Evolutionary conservation across 441 rosid genomes (phyloP), one percentile per base, ranked within the genome.

Genomic region (Populus tomentosa): DNA sequence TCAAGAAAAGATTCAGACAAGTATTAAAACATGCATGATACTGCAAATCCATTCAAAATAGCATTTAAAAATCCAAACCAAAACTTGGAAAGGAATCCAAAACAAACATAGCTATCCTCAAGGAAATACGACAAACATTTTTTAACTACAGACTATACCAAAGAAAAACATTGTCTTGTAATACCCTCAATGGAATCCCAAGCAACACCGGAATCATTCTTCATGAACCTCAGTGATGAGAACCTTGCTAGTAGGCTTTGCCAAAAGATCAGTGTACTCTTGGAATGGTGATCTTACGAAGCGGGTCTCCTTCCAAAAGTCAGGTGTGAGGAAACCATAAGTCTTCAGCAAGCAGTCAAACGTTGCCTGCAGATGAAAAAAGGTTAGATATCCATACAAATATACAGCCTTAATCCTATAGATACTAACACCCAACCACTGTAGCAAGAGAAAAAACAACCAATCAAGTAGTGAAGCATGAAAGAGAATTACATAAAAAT

Each of bases 321-420:
- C 70, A 20, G 70, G 70, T 20, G 70, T 67, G 0, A 67, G 38
- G 46, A 67, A 67, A 23, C 70, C 70, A 3, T 67, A 67, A 30
- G 70, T 67, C 38, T 67, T 67, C 70, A 67, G 38, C 21, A 67
- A 35, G 40, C 70, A 67, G 70, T 67, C 70, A 32, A 67, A 67
- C 1, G 70, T 67, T 7, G 70, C 70, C 70, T 67, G 24, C 70
- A 67, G n/a, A 32, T 3, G 65, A 61, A 9, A 4, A 61, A 3
- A 9, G 6, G 28, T 61, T n/a, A 61, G 26, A 8, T 1, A 61
- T 61, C 65, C 65, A 10, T 14, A 21, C 10, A 21, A 10, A 21
- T 9, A 61, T 0, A 3, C 5, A 21, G 11, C 28, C 10, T 61
- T 21, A 9, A 21, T 61, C 24, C 24, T 9, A 7, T n/a, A 0